These are phyloP conservation scores for Lactarius evosmus DNA, from an alignment of 768 basidiomycete species.

Conservation along the genomic window DNA sequence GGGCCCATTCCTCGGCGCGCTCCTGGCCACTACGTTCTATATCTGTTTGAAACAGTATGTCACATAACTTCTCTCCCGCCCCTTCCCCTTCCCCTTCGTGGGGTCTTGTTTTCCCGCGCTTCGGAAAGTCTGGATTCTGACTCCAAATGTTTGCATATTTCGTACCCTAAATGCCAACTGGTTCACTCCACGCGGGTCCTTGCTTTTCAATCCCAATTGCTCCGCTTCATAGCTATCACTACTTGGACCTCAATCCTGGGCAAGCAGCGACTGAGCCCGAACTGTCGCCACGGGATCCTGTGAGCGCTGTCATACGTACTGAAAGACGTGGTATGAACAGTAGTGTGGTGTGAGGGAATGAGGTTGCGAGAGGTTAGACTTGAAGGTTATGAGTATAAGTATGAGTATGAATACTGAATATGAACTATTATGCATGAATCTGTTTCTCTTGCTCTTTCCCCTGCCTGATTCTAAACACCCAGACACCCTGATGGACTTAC, in stretches of 20 bases:
- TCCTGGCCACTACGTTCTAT: constrained; percentile 59
- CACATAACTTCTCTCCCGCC: background rate
- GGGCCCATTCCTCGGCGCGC: constrained; percentile 63
- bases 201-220: background rate
- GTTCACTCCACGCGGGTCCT: background rate
- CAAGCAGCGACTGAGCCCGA: constrained; percentile 43
- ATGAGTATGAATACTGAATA: background rate
- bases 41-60: constrained; percentile 50
- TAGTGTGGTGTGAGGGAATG: constrained; percentile 5
- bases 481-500: background rate
- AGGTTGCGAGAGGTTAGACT: constrained; percentile 1
- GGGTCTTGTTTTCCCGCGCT: background rate
- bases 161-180: too few species aligned
- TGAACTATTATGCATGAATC: background rate
- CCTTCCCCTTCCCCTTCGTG: background rate
- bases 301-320: constrained; percentile 11
- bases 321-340: background rate
- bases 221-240: constrained; percentile 39
- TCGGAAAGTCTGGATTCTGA: constrained; percentile 8
- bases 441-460: background rate
- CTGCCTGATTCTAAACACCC: background rate
- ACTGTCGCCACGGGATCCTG: constrained; percentile 43
- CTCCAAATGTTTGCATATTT: constrained; percentile 5
- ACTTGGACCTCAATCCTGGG: constrained; percentile 52
- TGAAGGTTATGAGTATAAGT: too few species aligned